phyloP scores from a whole-genome alignment of 1,284 basidiomycete genomes.

The Waitea zeae region DNA sequence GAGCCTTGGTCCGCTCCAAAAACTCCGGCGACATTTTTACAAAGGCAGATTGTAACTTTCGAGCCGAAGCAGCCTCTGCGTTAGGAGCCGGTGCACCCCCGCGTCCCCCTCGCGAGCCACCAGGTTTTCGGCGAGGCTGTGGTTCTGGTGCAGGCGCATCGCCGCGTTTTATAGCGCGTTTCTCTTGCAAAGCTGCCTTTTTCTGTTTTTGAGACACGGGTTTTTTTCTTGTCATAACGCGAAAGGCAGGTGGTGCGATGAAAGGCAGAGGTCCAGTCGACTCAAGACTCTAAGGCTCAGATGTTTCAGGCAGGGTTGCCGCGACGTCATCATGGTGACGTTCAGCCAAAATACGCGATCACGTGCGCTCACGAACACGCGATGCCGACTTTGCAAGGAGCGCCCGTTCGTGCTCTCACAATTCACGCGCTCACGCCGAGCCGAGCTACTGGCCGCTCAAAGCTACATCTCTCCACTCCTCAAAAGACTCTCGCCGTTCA shows the following conservation, averaged over 20 bases:
- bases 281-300: too few species aligned
- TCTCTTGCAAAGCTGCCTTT: conserved; percentile 52
- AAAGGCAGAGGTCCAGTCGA: too few species aligned
- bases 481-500: background rate
- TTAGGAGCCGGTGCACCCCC: conserved; percentile 9
- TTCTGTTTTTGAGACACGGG: conserved; percentile 52
- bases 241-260: too few species aligned
- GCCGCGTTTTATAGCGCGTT: conserved; percentile 72
- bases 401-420: too few species aligned
- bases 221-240: conserved; percentile 37
- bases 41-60: conserved; percentile 57
- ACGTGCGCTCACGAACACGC: background rate
- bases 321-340: too few species aligned
- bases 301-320: too few species aligned
- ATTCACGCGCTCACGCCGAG: too few species aligned
- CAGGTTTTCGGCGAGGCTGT: conserved; percentile 9
- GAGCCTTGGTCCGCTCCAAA: conserved; percentile 38
- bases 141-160: conserved; percentile 23
- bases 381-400: too few species aligned
- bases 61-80: conserved; percentile 21
- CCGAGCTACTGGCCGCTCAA: too few species aligned
- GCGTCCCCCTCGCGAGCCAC: conserved; percentile 7
- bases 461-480: background rate
- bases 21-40: conserved; percentile 44
- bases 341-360: background rate